Percentiles rank a stretch among this genome's conserved stretches.
These are phyloP conservation scores for Boletus vinaceobasis DNA, from an alignment of 768 basidiomycete genomes.

Conservation along the genomic window DNA sequence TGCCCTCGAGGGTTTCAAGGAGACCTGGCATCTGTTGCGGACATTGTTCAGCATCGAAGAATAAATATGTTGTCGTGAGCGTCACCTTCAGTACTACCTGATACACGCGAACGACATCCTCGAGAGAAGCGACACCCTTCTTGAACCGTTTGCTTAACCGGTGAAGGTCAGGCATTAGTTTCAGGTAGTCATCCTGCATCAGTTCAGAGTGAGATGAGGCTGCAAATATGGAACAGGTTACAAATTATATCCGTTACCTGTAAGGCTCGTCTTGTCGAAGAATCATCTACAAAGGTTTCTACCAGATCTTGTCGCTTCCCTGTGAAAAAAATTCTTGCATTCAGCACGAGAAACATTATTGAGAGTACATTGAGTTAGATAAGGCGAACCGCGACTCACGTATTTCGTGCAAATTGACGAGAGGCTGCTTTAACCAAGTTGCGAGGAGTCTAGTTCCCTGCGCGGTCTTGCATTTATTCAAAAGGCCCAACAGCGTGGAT, in stretches of 20 bases:
- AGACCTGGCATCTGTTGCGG: constrained; percentile 68
- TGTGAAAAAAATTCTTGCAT: constrained; percentile 25
- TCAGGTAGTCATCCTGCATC: constrained; percentile 78
- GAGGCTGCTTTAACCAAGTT: constrained; percentile 93
- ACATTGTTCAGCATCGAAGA: neutral
- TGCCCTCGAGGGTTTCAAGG: constrained; percentile 56
- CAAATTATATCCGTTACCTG: constrained; percentile 49
- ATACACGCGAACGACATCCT: constrained; percentile 94
- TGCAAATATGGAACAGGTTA: too few relatives aligned
- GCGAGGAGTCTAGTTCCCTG: constrained; percentile 87
- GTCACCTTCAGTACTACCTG: constrained; percentile 83
- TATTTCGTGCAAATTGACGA: constrained; percentile 92
- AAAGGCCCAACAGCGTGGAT: constrained; percentile 80
- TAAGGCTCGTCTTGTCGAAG: constrained; percentile 62
- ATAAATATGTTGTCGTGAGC: neutral
- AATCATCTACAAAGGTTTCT: constrained; percentile 79
- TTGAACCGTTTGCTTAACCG: constrained; percentile 91
- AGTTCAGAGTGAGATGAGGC: neutral
- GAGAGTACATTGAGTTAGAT: neutral
- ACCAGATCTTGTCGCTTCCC: constrained; percentile 87
- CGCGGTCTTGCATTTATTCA: constrained; percentile 95
- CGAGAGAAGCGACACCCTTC: constrained; percentile 75
- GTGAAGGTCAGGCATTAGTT: constrained; percentile 90
- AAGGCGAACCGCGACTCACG: constrained; percentile 43
- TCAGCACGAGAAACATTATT: neutral